Evolutionary conservation across 305 asterid species (phyloP).

Genomic region (Fraxinus platypoda): DNA sequence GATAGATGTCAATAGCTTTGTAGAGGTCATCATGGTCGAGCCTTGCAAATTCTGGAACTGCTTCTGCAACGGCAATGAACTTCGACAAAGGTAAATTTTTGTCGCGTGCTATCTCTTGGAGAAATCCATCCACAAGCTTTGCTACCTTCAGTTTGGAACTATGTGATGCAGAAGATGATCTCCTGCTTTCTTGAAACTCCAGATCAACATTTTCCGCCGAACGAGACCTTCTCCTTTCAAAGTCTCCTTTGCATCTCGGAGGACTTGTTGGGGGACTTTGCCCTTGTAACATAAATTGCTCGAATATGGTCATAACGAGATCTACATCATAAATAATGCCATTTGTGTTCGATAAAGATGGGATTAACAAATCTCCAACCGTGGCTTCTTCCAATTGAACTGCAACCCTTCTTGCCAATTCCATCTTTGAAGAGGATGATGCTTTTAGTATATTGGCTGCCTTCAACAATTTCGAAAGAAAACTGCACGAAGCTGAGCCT

Average conservation of each 20-base stretch:
- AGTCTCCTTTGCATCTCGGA: slow-evolving; percentile 37
- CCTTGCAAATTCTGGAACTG: slow-evolving; percentile 75
- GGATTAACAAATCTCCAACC: slow-evolving; percentile 62
- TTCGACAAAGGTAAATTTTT: slow-evolving; percentile 51
- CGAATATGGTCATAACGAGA: slow-evolving; percentile 51
- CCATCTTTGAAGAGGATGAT: slow-evolving; percentile 64
- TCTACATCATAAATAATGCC: slow-evolving; percentile 60
- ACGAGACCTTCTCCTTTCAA: slow-evolving; percentile 64
- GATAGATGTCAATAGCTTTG: slow-evolving; percentile 81
- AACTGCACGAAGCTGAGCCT: slow-evolving; percentile 70
- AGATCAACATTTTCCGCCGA: slow-evolving; percentile 67
- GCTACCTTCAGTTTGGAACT: slow-evolving; percentile 80
- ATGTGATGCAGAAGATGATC: slow-evolving; percentile 87
- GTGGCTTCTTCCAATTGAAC: slow-evolving; percentile 78
- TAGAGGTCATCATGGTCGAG: slow-evolving; percentile 87
- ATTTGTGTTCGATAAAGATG: slow-evolving; percentile 32
- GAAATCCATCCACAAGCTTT: slow-evolving; percentile 76
- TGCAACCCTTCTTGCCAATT: slow-evolving; percentile 55
- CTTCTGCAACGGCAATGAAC: slow-evolving; percentile 65
- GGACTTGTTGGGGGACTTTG: slow-evolving; percentile 82
- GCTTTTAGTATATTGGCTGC: slow-evolving; percentile 69
- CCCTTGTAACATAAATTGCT: slow-evolving; percentile 71
- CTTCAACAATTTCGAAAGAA: slow-evolving; percentile 64
- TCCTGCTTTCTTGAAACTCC: slow-evolving; percentile 63
- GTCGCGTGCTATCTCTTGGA: slow-evolving; percentile 70